Percentiles rank a stretch among this genome's conserved stretches.
These are phyloP conservation scores for Pythium phragmiticola DNA, from an alignment of 352 stramenopile genomes.

Conservation along the genomic window DNA sequence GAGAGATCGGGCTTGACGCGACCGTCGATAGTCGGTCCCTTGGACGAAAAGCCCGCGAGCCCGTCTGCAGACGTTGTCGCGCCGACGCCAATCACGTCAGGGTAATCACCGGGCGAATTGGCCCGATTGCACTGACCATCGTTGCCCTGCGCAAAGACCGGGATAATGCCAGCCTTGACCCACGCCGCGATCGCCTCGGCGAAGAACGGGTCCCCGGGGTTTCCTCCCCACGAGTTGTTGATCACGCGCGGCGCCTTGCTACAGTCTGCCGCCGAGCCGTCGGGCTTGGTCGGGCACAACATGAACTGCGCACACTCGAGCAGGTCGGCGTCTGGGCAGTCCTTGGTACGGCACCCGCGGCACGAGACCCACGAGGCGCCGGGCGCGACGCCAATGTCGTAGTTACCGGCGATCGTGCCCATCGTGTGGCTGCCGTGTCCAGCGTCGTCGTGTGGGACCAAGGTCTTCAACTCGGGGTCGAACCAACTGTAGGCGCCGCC, in stretches of 20 bases:
- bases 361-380: constrained; percentile 22
- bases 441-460: constrained; percentile 13
- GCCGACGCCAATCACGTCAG: constrained; percentile 8
- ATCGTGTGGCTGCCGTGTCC: constrained; percentile 20
- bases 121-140: constrained; percentile 10
- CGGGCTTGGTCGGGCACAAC: constrained; percentile 24
- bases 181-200: constrained; percentile 14
- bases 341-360: constrained; percentile 16
- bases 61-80: constrained; percentile 16
- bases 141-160: constrained; percentile 25
- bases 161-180: constrained; percentile 26
- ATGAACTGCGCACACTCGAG: constrained; percentile 32
- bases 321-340: constrained; percentile 22
- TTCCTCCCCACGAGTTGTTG: constrained; percentile 24
- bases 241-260: constrained; percentile 20
- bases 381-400: constrained; percentile 10
- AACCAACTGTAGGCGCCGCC: constrained; percentile 29
- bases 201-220: constrained; percentile 14
- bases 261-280: constrained; percentile 27
- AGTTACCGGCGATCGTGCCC: constrained; percentile 7
- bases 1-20: constrained; percentile 31
- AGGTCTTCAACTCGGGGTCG: constrained; percentile 23
- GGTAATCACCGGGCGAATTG: constrained; percentile 20
- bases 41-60: constrained; percentile 28
- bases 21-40: constrained; percentile 16